A percentile compares a stretch with the other conserved stretches of the same genome.
These are phyloP conservation scores for Endothia cerciana DNA, from an alignment of 2,329 filamentous ascomycete species.

Conservation along the genomic window DNA sequence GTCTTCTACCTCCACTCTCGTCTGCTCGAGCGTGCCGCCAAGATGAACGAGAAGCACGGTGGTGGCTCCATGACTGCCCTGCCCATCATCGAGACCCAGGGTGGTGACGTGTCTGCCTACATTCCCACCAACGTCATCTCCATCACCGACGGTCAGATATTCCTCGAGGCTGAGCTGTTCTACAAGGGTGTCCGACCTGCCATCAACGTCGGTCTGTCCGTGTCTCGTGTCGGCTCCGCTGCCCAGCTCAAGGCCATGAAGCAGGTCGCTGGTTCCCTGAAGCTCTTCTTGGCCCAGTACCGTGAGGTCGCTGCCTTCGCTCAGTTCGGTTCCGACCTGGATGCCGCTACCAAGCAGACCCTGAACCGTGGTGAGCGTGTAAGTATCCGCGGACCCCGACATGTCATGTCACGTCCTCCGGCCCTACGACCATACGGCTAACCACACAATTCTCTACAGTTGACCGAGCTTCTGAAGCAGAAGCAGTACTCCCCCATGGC, in stretches of 20 bases:
- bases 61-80: conserved; percentile 97
- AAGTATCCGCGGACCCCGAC: conserved; percentile 46
- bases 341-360: conserved; percentile 98
- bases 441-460: conserved; percentile 46
- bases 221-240: conserved; percentile 99
- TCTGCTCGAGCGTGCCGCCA: conserved; percentile 98
- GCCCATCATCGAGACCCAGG: conserved; percentile 98
- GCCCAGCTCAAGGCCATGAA: conserved; percentile 99
- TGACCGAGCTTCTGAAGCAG: conserved; percentile 99
- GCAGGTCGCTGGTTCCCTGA: conserved; percentile 98
- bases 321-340: conserved; percentile 99
- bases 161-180: conserved; percentile 98
- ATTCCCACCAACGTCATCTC: conserved; percentile 99
- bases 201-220: conserved; percentile 99
- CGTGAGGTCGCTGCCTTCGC: conserved; percentile 99
- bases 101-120: conserved; percentile 99
- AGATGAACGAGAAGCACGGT: conserved; percentile 95
- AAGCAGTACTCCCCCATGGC: conserved; percentile 99
- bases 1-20: conserved; percentile 99
- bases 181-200: conserved; percentile 99
- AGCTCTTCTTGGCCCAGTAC: conserved; percentile 99
- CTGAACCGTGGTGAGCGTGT: conserved; percentile 97
- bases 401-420: not conserved
- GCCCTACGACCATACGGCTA: conserved; percentile 28
- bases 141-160: conserved; percentile 99